Evolutionary conservation across 768 basidiomycete genomes (phyloP).

Genomic region (Tylopilus sp.): DNA sequence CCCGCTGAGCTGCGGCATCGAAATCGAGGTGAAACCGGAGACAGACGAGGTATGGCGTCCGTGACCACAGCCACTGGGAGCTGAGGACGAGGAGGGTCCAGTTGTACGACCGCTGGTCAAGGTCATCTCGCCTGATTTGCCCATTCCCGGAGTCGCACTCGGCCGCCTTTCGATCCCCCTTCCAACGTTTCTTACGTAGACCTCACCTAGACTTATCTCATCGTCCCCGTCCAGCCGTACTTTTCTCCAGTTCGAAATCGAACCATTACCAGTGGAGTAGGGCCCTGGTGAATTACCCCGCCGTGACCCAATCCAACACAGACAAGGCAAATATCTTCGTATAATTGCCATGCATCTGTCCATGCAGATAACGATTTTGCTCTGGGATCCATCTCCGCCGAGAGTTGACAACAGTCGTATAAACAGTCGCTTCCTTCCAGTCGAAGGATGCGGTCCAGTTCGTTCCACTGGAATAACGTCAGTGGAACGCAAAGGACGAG

Average conservation of each 20-base stretch:
- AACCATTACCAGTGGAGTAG: constrained; percentile 47
- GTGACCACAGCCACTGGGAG: constrained; percentile 27
- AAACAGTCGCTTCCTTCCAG: constrained; percentile 39
- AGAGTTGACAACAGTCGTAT: constrained; percentile 34
- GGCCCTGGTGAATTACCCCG: constrained; percentile 46
- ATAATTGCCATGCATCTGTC: constrained; percentile 77
- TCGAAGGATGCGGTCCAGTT: constrained; percentile 65
- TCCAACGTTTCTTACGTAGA: too few species aligned
- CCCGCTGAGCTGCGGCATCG: too few species aligned
- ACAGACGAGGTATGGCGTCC: constrained; percentile 34
- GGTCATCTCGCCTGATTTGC: too few species aligned
- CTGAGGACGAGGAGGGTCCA: constrained; percentile 25
- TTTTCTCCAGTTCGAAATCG: constrained; percentile 50
- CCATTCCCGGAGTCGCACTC: too few species aligned
- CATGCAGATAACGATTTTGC: constrained; percentile 47
- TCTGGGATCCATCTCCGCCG: constrained; percentile 31
- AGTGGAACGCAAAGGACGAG: neutral
- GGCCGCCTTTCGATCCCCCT: too few species aligned
- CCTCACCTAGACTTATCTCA: constrained; percentile 43
- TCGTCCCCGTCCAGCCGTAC: constrained; percentile 66
- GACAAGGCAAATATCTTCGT: constrained; percentile 80
- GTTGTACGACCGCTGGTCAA: constrained; percentile 32
- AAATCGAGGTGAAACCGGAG: too few species aligned
- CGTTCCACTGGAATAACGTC: constrained; percentile 57
- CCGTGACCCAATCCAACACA: constrained; percentile 77